These are phyloP conservation scores for Rhizopogon salebrosus DNA, from an alignment of 768 basidiomycete genomes.

Conservation along the genomic window DNA sequence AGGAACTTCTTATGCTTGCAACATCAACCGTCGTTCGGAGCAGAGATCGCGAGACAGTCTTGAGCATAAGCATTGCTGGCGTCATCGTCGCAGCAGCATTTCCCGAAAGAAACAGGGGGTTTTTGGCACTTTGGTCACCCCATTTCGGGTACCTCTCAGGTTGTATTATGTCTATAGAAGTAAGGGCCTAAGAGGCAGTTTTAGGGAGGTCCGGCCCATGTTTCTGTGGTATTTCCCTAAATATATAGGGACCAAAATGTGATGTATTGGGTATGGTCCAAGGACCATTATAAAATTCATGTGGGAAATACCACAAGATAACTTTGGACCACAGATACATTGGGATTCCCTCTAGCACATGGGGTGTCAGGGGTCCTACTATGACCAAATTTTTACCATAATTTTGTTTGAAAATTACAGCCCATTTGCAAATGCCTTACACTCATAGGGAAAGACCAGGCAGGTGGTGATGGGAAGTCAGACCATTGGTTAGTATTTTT, in stretches of 20 bases:
- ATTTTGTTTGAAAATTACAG: neutral
- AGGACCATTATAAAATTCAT: neutral
- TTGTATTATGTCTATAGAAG: neutral
- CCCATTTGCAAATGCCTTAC: no score
- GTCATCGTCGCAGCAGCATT: no score
- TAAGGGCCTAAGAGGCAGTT: neutral
- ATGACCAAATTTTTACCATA: neutral
- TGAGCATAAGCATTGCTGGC: no score
- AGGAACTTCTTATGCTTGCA: no score
- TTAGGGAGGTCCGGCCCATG: neutral
- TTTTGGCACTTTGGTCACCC: constrained; percentile 19
- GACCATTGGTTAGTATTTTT: no score
- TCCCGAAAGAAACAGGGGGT: no score
- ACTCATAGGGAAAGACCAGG: no score
- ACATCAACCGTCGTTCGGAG: no score
- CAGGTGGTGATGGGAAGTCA: no score
- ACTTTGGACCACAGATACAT: neutral
- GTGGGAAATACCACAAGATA: neutral
- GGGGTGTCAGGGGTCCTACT: neutral
- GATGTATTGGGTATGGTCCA: neutral
- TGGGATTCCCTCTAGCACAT: neutral
- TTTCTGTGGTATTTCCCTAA: neutral
- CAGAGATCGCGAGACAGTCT: no score
- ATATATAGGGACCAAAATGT: neutral
- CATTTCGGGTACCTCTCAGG: neutral